Base-by-base conservation (phyloP, 306 rosid species). In the Ormosia semicastrata region DNA sequence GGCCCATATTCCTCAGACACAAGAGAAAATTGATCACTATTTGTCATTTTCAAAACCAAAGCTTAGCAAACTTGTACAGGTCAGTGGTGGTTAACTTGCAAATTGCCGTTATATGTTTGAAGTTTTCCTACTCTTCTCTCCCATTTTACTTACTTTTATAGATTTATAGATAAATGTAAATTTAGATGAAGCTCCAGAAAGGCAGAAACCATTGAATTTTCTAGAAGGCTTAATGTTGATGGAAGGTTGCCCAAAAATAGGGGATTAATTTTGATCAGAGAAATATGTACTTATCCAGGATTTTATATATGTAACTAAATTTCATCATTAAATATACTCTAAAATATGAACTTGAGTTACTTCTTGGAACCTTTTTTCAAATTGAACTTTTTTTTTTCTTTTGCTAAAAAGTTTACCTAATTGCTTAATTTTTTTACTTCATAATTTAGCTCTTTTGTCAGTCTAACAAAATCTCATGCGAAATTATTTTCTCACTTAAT, bases 61-160 rank as follows among this genome's bases (percentile, higher is more conserved):
- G 92, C 95, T 93, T 81, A 86, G 87, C 47, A 95, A 94, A 90
- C 94, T 94, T 85, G 97, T 94, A 80, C 97, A 93, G 99, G 97
- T 92, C 53, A 95, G 87, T 86, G 81, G 73, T 82, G 74, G 58
- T 70, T 79, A 33, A 24, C 71, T 71, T 68, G 46, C 66, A 50
- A 15, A 34, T 58, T 83, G 4, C 29, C 33, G 29, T 79, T 66
- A 49, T 75, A 34, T 32, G 70, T 58, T 46, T 56, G 65, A 47
- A 40, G 62, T 53, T 59, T 72, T 70, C 30, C 60, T 37, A 8
- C 71, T 30, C 8, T 30, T 39, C 13, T 34, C 34, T 30, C 54
- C 60, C 52, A 40, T 68, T 50, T 83, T 75, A 3, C 14, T 84
- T 41, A 2, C 73, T 17, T 47, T 8, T 47, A 24, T 24, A 47